Conservation (phyloP, 768 basidiomycete species). For the Ramaria rubella region DNA sequence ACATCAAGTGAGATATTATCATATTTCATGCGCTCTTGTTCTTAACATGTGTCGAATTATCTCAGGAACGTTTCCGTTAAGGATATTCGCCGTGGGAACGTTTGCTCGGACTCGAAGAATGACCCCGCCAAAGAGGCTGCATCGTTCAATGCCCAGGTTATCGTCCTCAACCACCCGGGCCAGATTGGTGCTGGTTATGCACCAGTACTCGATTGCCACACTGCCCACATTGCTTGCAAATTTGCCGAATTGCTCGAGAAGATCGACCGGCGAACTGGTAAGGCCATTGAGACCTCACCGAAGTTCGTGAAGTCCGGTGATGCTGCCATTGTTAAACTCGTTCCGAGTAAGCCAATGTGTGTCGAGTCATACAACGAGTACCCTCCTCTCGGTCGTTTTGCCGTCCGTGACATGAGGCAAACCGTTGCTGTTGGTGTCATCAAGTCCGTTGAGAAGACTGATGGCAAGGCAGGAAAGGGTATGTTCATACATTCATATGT, state of each 20-base stretch:
- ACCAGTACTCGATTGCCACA: constrained; percentile 99
- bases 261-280: constrained; percentile 98
- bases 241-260: constrained; percentile 98
- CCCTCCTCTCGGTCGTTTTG: constrained; percentile 98
- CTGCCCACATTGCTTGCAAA: constrained; percentile 99
- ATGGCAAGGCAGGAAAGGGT: constrained; percentile 85
- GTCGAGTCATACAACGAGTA: constrained; percentile 94
- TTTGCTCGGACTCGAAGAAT: constrained; percentile 99
- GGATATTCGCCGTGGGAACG: constrained; percentile 99
- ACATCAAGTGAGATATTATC: constrained; percentile 70
- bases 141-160: constrained; percentile 99
- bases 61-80: constrained; percentile 98
- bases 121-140: constrained; percentile 99
- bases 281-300: constrained; percentile 78
- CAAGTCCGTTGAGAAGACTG: constrained; percentile 95
- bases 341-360: constrained; percentile 95
- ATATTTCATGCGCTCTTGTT: neutral
- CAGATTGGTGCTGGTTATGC: constrained; percentile 99
- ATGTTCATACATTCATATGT: constrained; percentile 19
- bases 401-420: constrained; percentile 99
- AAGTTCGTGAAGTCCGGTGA: constrained; percentile 99
- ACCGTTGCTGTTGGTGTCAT: constrained; percentile 99
- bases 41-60: neutral
- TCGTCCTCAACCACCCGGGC: constrained; percentile 99
- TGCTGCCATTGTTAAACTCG: constrained; percentile 96